phyloP scores from a whole-genome alignment of 192 early-diverging fungal genomes.

The Entomortierella chlamydospora region DNA sequence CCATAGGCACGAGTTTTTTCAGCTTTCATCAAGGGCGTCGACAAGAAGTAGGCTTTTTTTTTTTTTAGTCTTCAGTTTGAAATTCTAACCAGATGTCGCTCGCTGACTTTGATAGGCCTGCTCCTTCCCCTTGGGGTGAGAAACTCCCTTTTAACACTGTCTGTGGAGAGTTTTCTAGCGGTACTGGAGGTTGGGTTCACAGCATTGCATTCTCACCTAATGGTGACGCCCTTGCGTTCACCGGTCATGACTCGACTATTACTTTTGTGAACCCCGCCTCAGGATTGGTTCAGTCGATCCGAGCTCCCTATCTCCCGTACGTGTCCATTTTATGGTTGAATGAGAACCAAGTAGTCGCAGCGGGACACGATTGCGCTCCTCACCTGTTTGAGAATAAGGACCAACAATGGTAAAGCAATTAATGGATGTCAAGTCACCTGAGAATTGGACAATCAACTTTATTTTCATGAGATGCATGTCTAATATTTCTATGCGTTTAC shows the following conservation, averaged over 20 bases:
- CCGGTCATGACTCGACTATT: conserved; percentile 88
- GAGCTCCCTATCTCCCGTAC: conserved; percentile 78
- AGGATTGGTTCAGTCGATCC: conserved; percentile 67
- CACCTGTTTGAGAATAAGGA: conserved; percentile 76
- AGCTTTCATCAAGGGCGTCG: conserved; percentile 94
- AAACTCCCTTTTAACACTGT: conserved; percentile 93
- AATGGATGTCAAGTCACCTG: too few species aligned
- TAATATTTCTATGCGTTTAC: background rate
- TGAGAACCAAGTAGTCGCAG: conserved; percentile 83
- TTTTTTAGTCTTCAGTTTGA: background rate
- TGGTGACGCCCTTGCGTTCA: conserved; percentile 88
- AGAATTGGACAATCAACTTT: too few species aligned
- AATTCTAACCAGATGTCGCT: too few species aligned
- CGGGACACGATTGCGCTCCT: conserved; percentile 95
- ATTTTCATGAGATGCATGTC: too few species aligned
- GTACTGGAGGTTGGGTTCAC: conserved; percentile 92
- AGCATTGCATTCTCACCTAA: conserved; percentile 91
- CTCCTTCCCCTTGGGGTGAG: conserved; percentile 92
- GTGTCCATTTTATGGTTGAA: conserved; percentile 81
- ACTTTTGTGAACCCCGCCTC: conserved; percentile 78
- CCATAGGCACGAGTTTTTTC: conserved; percentile 90
- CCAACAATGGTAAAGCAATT: conserved; percentile 65
- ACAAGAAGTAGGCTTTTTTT: conserved; percentile 72
- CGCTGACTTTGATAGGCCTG: conserved; percentile 62
- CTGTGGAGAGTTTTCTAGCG: conserved; percentile 85